These are phyloP conservation scores for Akanthomyces dipterigenus DNA, from an alignment of 2,329 filamentous ascomycete species.

Conservation along the genomic window DNA sequence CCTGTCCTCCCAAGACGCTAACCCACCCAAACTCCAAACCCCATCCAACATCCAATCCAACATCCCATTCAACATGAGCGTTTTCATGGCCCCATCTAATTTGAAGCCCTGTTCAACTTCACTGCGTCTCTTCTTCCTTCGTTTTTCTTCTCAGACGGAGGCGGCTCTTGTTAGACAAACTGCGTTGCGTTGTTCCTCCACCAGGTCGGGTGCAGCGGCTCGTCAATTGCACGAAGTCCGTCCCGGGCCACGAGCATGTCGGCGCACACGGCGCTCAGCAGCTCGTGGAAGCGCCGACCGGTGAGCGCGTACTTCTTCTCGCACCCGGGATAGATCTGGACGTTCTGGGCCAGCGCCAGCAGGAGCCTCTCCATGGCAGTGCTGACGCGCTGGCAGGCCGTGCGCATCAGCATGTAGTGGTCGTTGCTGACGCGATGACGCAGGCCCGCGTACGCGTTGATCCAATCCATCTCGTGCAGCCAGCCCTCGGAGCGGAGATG, in stretches of 20 bases:
- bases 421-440: background rate
- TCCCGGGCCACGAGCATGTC: background rate
- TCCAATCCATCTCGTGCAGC: constrained; percentile 13
- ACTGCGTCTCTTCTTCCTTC: too few relatives aligned
- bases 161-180: too few relatives aligned
- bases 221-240: background rate
- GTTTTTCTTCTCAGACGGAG: too few relatives aligned
- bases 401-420: constrained; percentile 9
- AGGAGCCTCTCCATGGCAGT: constrained; percentile 12
- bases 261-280: background rate
- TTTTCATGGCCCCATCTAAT: too few relatives aligned
- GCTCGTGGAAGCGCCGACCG: constrained; percentile 1
- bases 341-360: background rate
- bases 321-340: background rate
- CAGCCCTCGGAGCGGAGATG: constrained; percentile 9
- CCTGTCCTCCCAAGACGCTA: too few relatives aligned
- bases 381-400: constrained; percentile 13
- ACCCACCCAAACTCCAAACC: too few relatives aligned
- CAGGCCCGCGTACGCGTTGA: constrained; percentile 18
- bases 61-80: too few relatives aligned
- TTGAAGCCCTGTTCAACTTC: too few relatives aligned
- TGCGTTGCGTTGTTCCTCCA: background rate
- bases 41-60: too few relatives aligned
- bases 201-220: background rate
- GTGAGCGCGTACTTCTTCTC: background rate